Evolutionary conservation across 192 early-diverging fungal genomes (phyloP).

Genomic region (Coemansia sp.): DNA sequence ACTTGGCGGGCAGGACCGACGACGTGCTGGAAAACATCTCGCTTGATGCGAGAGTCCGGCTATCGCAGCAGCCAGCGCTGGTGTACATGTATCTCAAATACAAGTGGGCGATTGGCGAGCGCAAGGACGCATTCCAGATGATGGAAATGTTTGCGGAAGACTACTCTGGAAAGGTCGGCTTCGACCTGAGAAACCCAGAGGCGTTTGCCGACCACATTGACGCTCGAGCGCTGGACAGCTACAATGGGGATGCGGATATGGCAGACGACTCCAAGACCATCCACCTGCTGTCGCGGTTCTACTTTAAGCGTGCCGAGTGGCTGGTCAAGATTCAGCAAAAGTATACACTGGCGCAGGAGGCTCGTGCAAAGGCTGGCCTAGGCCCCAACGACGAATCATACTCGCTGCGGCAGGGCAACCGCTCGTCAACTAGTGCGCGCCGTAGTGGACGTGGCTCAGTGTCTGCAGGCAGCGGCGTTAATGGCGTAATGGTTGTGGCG

Average conservation of each 20-base stretch:
- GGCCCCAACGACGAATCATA: background rate
- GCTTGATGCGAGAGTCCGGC: constrained; percentile 14
- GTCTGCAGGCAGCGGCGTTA: background rate
- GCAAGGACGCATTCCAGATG: constrained; percentile 59
- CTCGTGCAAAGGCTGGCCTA: constrained; percentile 2
- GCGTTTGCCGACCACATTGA: constrained; percentile 28
- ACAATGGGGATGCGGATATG: background rate
- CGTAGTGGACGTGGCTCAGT: background rate
- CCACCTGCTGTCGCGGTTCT: constrained; percentile 68
- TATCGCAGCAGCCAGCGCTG: constrained; percentile 32
- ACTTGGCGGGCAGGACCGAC: background rate
- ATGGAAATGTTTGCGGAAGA: constrained; percentile 76
- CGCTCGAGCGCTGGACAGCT: constrained; percentile 1
- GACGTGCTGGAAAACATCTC: background rate
- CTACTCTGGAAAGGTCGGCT: constrained; percentile 46
- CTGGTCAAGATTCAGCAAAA: constrained; percentile 49
- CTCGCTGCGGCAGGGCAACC: background rate
- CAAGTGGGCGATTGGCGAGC: constrained; percentile 30
- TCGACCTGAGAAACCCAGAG: constrained; percentile 14
- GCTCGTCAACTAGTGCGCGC: background rate
- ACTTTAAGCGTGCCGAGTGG: constrained; percentile 93
- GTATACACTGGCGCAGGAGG: constrained; percentile 8
- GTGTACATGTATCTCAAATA: constrained; percentile 86
- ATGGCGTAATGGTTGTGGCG: background rate
- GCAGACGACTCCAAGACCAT: constrained; percentile 30